Evolutionary conservation across 768 basidiomycete genomes (phyloP).

Genomic region (Amanita fuliginea): DNA sequence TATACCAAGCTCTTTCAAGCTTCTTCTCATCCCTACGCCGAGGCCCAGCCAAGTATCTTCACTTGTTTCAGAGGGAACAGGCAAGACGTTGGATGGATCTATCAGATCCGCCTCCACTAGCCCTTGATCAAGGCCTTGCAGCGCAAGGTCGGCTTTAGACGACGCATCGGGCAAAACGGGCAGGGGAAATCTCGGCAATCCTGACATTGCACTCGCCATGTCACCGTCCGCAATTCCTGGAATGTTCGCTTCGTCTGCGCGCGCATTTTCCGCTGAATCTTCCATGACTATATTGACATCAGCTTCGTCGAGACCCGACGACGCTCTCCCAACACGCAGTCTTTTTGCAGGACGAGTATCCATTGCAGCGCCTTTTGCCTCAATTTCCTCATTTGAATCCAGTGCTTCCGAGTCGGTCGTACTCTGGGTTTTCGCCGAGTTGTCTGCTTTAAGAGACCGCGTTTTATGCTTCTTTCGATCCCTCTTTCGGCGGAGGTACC

Average conservation of each 20-base stretch:
- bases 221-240: slow-evolving; percentile 8
- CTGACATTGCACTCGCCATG: slow-evolving; percentile 17
- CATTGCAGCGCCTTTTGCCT: slow-evolving; percentile 1
- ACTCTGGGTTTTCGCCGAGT: slow-evolving; percentile 18
- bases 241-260: slow-evolving; percentile 2
- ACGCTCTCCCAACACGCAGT: neutral
- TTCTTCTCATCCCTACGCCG: slow-evolving; percentile 44
- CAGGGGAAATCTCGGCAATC: slow-evolving; percentile 60
- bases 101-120: slow-evolving; percentile 62
- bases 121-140: slow-evolving; percentile 72
- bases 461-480: slow-evolving; percentile 40
- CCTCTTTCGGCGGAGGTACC: slow-evolving; percentile 67
- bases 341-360: neutral
- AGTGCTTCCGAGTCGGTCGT: slow-evolving; percentile 8
- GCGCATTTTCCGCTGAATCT: neutral
- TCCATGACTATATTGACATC: neutral
- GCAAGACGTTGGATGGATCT: slow-evolving; percentile 34
- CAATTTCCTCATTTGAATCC: slow-evolving; percentile 8
- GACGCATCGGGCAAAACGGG: slow-evolving; percentile 60
- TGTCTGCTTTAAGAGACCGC: slow-evolving; percentile 33
- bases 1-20: slow-evolving; percentile 72
- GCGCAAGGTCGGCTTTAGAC: slow-evolving; percentile 55
- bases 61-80: slow-evolving; percentile 31
- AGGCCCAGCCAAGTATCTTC: slow-evolving; percentile 38
- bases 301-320: neutral